Percentiles rank a stretch among this genome's conserved stretches.
Evolutionary conservation across 306 rosid genomes (phyloP).

Genomic region (Corylus avellana): DNA sequence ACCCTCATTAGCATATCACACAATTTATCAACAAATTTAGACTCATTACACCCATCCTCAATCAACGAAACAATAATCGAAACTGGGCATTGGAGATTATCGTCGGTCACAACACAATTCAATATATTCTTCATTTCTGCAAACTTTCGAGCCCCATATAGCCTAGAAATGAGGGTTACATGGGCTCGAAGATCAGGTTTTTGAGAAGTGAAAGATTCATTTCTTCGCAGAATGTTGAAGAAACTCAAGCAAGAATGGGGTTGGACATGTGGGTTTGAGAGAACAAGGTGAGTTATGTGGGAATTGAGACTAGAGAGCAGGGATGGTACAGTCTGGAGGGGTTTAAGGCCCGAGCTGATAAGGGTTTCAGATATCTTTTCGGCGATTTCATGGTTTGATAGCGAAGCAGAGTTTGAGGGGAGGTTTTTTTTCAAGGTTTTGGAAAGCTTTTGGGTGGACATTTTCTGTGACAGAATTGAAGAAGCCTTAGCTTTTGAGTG

Average conservation of each 20-base stretch:
- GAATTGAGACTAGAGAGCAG: conserved; percentile 51
- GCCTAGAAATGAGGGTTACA: conserved; percentile 44
- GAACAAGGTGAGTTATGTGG: conserved; percentile 49
- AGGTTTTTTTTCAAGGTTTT: conserved; percentile 21
- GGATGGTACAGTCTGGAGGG: conserved; percentile 34
- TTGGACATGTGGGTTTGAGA: conserved; percentile 52
- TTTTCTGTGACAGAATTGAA: conserved; percentile 21
- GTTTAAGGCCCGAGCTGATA: conserved; percentile 29
- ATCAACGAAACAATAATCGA: conserved; percentile 37
- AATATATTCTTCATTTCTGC: conserved; percentile 51
- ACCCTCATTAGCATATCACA: conserved; percentile 82
- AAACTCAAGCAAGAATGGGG: conserved; percentile 44
- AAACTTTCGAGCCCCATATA: conserved; percentile 48
- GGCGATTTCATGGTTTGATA: conserved; percentile 42
- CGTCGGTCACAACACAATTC: conserved; percentile 37
- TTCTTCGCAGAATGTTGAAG: conserved; percentile 52
- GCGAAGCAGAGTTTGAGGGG: conserved; percentile 13
- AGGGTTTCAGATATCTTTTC: conserved; percentile 38
- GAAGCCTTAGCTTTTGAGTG: background rate
- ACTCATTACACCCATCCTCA: conserved; percentile 28
- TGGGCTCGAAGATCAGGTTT: conserved; percentile 66
- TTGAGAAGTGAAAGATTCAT: conserved; percentile 22
- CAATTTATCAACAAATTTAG: conserved; percentile 43
- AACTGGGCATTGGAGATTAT: conserved; percentile 19
- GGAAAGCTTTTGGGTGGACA: conserved; percentile 44